A percentile compares a stretch with the other conserved stretches of the same genome.
Evolutionary conservation across 2,329 filamentous ascomycete species (phyloP).

Genomic region (Coleophoma cylindrospora): DNA sequence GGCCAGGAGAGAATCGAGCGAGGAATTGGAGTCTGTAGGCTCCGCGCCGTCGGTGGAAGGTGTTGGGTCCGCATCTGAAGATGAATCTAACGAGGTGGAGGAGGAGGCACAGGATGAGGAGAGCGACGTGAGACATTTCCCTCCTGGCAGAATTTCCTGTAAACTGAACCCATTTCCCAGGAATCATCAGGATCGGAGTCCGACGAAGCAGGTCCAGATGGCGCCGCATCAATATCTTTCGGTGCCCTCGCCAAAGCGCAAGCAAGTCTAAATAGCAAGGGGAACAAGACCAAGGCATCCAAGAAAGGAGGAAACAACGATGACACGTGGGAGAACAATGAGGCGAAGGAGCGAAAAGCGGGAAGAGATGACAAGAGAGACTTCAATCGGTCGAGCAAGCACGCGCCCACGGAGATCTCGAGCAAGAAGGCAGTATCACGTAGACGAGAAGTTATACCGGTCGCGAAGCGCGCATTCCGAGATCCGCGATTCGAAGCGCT

Average conservation of each 20-base stretch:
- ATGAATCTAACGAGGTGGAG: constrained; percentile 14
- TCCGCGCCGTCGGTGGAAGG: constrained; percentile 30
- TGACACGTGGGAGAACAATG: constrained; percentile 29
- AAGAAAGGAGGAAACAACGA: constrained; percentile 31
- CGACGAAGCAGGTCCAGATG: constrained; percentile 13
- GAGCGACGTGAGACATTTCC: constrained; percentile 3
- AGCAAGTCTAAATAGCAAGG: constrained; percentile 47
- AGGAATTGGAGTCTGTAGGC: constrained; percentile 24
- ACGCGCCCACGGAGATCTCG: constrained; percentile 79
- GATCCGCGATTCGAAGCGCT: constrained; percentile 86
- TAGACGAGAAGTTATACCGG: constrained; percentile 64
- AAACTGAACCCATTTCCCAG: constrained; percentile 11
- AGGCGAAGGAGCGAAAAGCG: constrained; percentile 35
- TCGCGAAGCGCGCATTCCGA: constrained; percentile 55
- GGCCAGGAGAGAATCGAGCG: constrained; percentile 21
- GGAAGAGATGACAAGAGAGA: constrained; percentile 32
- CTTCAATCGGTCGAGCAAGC: constrained; percentile 65
- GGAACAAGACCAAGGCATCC: constrained; percentile 23
- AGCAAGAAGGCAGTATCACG: constrained; percentile 82
- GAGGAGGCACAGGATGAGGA: constrained; percentile 4
- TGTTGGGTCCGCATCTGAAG: constrained; percentile 29
- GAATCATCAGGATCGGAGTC: constrained; percentile 8
- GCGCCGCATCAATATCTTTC: constrained; percentile 67
- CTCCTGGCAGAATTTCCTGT: neutral
- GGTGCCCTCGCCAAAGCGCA: constrained; percentile 87